Evolutionary conservation across 2,329 filamentous ascomycete species (phyloP).

Genomic region (Ceratocystiopsis sp.): DNA sequence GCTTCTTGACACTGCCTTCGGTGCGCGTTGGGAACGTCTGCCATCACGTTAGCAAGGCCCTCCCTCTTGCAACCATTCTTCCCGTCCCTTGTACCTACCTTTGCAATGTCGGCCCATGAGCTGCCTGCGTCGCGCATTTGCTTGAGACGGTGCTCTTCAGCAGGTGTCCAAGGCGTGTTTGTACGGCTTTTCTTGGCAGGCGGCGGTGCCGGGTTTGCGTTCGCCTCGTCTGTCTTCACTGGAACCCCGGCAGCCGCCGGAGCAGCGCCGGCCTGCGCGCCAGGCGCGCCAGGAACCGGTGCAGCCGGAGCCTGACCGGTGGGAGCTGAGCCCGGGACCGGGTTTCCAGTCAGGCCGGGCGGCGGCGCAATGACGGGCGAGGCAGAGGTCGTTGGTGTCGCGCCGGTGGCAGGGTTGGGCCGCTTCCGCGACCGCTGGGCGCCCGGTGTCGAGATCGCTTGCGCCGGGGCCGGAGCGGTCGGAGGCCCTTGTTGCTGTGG

Average conservation of each 20-base stretch:
- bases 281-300: too few relatives aligned
- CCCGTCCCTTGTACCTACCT: constrained; percentile 37
- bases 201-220: constrained; percentile 24
- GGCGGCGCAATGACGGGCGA: constrained; percentile 10
- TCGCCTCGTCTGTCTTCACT: constrained; percentile 16
- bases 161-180: constrained; percentile 97
- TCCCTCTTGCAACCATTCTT: too few relatives aligned
- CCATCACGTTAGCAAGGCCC: not conserved
- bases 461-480: constrained; percentile 2
- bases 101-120: constrained; percentile 96
- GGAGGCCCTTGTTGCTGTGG: not conserved
- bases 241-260: not conserved
- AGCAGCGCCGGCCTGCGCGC: too few relatives aligned
- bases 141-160: constrained; percentile 83
- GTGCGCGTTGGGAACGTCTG: constrained; percentile 85
- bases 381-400: constrained; percentile 10
- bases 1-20: constrained; percentile 97
- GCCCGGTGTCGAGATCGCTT: constrained; percentile 14
- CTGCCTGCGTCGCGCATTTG: constrained; percentile 84
- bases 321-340: too few relatives aligned
- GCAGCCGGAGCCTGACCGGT: too few relatives aligned
- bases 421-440: constrained; percentile 23
- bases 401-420: constrained; percentile 16
- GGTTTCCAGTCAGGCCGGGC: constrained; percentile 9
- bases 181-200: constrained; percentile 83